Evolutionary conservation across 2,329 filamentous ascomycete genomes (phyloP).

Genomic region (Tolypocladium capitatum): DNA sequence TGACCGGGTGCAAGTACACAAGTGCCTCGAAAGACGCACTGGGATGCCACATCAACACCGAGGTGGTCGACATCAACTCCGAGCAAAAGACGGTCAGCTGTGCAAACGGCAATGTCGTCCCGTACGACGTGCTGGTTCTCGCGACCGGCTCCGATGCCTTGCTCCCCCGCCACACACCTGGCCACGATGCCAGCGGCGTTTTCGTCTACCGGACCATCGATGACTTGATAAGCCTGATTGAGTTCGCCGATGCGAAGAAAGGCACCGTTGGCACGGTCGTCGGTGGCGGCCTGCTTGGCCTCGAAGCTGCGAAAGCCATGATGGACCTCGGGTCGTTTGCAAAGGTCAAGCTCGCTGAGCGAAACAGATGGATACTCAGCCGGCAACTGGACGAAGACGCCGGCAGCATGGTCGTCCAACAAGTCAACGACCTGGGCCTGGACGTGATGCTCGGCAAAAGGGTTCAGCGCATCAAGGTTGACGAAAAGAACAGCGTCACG

Average conservation of each 20-base stretch:
- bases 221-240: slow-evolving; percentile 65
- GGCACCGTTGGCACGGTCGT: slow-evolving; percentile 64
- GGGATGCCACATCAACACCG: slow-evolving; percentile 62
- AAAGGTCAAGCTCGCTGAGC: slow-evolving; percentile 66
- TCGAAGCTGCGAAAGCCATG: slow-evolving; percentile 88
- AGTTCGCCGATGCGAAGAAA: slow-evolving; percentile 52
- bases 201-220: slow-evolving; percentile 84
- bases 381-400: slow-evolving; percentile 74
- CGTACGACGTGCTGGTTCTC: slow-evolving; percentile 71
- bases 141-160: slow-evolving; percentile 80
- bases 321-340: slow-evolving; percentile 66
- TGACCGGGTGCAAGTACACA: slow-evolving; percentile 43
- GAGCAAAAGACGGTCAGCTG: slow-evolving; percentile 54
- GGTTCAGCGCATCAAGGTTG: slow-evolving; percentile 58
- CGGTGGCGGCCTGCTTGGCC: slow-evolving; percentile 69
- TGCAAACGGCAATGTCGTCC: slow-evolving; percentile 52
- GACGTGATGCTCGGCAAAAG: slow-evolving; percentile 68
- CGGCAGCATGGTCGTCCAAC: slow-evolving; percentile 67
- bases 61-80: slow-evolving; percentile 51
- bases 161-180: slow-evolving; percentile 57
- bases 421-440: slow-evolving; percentile 64
- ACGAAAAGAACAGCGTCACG: slow-evolving; percentile 52
- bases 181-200: slow-evolving; percentile 66
- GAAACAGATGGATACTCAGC: slow-evolving; percentile 70
- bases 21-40: slow-evolving; percentile 54